A percentile compares a stretch with the other conserved stretches of the same genome.
Conservation (phyloP, 129 eudicot species). For the Cynara cardunculus region DNA sequence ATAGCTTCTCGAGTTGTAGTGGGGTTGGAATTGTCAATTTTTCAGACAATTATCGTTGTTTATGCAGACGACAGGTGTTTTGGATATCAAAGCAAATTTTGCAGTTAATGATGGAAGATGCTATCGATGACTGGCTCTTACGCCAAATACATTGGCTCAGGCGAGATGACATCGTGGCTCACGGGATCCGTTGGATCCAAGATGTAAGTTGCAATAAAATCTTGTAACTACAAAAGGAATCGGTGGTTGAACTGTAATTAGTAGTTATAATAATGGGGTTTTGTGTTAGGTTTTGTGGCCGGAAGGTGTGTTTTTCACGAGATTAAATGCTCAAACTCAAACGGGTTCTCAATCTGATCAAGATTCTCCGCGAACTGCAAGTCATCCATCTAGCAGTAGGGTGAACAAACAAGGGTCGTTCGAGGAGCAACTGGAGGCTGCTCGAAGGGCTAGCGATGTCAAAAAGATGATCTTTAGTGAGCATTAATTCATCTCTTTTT, state of each 20-base stretch:
- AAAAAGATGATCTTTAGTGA: conserved; percentile 81
- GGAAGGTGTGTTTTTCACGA: conserved; percentile 72
- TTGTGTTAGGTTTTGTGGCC: conserved; percentile 82
- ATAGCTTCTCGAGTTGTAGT: no score
- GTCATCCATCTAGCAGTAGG: conserved; percentile 40
- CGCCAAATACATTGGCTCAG: conserved; percentile 93
- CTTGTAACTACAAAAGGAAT: not conserved
- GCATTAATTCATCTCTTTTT: conserved; percentile 14
- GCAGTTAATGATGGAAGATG: conserved; percentile 99
- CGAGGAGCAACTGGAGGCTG: conserved; percentile 87
- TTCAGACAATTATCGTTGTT: not conserved
- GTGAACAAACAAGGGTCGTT: conserved; percentile 51
- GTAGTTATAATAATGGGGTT: not conserved
- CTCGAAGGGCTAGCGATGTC: conserved; percentile 94
- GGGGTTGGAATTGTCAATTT: no score
- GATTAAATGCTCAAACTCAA: conserved; percentile 30
- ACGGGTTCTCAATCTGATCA: conserved; percentile 35
- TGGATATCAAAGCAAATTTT: conserved; percentile 99
- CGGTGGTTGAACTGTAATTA: not conserved
- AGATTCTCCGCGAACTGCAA: conserved; percentile 39
- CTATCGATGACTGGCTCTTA: conserved; percentile 97
- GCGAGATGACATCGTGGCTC: conserved; percentile 78
- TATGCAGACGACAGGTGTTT: conserved; percentile 83
- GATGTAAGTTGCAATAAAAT: conserved; percentile 54
- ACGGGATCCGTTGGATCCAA: conserved; percentile 87